Evolutionary conservation across 805 yeast genomes (phyloP), one percentile per base, ranked within the genome.

Genomic region (Spathaspora passalidarum): DNA sequence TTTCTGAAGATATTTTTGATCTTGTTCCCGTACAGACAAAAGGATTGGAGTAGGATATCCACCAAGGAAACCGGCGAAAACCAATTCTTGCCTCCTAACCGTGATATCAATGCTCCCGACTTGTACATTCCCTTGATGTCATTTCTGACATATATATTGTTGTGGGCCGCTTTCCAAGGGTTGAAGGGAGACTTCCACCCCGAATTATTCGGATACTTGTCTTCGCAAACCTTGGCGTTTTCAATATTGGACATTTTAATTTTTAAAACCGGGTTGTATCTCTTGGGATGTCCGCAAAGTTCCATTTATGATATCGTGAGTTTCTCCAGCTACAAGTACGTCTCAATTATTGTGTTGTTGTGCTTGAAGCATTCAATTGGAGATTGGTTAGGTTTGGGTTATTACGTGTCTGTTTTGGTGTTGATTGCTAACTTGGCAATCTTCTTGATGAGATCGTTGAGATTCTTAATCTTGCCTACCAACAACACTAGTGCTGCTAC

Each of bases 111-210:
- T 59, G 95, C 98, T 0, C 99, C 99, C 2, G 99, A 94, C 63
- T 77, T 94, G 72, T 94, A 94, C 65, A 88, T 94, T 45, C 99
- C 99, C 5, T 67, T 88, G 49, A 94, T 95, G 97, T 88, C 97
- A 1, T 79, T 86, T 56, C 80, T 89, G 42, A 89, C 98, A 0
- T 91, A 91, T 59, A 84, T 92, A 42, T 69, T 94, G 49, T 75
- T 88, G 32, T 82, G 92, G 79, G 92, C 96, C 2, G 76, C 86
- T 18, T 77, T 86, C 52, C 86, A 88, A 48, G 99, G 99, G 9
- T 67, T 92, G 44, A 79, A 82, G 46, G 97, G 96, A 21, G 83
- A 83, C 23, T 94, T 94, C 72, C 96, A 92, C 56, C 99, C 99
- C 0, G 91, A 91, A 61, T 75, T 90, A 56, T 79, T 95, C 51